A percentile compares a stretch with the other conserved stretches of the same genome.
phyloP scores from a whole-genome alignment of 257 asterid species.

The Cinchona pubescens region DNA sequence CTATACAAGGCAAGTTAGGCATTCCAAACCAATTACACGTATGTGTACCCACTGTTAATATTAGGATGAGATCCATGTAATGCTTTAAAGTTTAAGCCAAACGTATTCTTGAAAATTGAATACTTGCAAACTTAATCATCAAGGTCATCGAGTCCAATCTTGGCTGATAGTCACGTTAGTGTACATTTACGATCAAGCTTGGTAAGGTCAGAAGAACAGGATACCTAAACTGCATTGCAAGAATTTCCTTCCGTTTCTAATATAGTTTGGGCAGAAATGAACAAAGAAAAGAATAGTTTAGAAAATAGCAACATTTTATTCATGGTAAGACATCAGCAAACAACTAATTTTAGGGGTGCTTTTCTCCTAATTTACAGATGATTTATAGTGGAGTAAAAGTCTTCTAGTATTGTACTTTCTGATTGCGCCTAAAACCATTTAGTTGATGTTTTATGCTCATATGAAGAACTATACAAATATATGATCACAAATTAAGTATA shows the following conservation, averaged over 20 bases:
- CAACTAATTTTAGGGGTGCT: too few relatives aligned
- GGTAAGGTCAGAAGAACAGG: not conserved
- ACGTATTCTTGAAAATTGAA: not conserved
- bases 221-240: too few relatives aligned
- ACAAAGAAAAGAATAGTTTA: not conserved
- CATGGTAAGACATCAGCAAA: not conserved
- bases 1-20: conserved; percentile 28
- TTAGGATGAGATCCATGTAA: not conserved
- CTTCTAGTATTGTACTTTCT: not conserved
- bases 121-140: not conserved
- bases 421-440: not conserved
- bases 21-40: not conserved
- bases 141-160: not conserved
- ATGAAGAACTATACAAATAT: too few relatives aligned
- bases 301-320: not conserved
- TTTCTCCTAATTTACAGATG: not conserved
- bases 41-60: too few relatives aligned
- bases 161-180: not conserved
- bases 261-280: not conserved
- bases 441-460: not conserved
- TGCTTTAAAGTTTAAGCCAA: too few relatives aligned
- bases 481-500: not conserved
- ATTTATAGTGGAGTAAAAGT: not conserved
- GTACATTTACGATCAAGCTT: not conserved
- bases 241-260: not conserved